Evolutionary conservation across 2,329 filamentous ascomycete genomes (phyloP).

Genomic region (Colletotrichum nymphaeae): DNA sequence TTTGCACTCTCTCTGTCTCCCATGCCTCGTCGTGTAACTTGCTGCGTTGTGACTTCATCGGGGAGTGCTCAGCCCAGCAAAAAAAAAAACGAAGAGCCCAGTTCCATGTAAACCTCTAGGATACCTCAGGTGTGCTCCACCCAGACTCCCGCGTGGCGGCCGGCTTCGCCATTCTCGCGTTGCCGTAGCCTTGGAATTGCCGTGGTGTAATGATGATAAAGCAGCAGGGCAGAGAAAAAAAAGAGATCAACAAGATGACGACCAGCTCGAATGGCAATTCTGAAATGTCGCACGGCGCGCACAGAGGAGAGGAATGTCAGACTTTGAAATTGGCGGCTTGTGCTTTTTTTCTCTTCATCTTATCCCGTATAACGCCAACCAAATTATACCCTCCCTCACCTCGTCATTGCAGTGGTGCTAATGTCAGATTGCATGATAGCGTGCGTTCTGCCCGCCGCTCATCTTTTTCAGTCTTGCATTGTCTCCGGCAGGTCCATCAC

Average conservation of each 20-base stretch:
- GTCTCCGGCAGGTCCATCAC: neutral
- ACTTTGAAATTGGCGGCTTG: neutral
- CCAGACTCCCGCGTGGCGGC: neutral
- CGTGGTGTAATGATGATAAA: neutral
- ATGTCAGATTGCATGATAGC: constrained; percentile 23
- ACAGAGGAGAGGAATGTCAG: neutral
- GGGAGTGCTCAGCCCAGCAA: neutral
- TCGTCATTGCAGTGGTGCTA: neutral
- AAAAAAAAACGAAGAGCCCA: neutral
- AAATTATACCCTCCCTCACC: neutral
- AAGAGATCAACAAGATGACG: neutral
- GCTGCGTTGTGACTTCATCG: constrained; percentile 1
- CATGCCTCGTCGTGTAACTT: neutral
- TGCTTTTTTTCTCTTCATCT: constrained; percentile 4
- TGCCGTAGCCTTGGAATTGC: neutral
- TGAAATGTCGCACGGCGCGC: neutral
- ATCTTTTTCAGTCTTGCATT: neutral
- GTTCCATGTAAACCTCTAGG: neutral
- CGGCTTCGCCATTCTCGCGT: neutral
- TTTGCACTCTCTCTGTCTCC: neutral
- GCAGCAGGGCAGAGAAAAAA: neutral
- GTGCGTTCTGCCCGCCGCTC: constrained; percentile 9
- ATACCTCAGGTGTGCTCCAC: neutral
- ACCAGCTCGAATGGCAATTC: neutral
- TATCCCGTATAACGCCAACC: neutral